Evolutionary conservation across 78 protist species (phyloP), one percentile per base, ranked within the genome.

Genomic region (Polysphondylium violaceum): DNA sequence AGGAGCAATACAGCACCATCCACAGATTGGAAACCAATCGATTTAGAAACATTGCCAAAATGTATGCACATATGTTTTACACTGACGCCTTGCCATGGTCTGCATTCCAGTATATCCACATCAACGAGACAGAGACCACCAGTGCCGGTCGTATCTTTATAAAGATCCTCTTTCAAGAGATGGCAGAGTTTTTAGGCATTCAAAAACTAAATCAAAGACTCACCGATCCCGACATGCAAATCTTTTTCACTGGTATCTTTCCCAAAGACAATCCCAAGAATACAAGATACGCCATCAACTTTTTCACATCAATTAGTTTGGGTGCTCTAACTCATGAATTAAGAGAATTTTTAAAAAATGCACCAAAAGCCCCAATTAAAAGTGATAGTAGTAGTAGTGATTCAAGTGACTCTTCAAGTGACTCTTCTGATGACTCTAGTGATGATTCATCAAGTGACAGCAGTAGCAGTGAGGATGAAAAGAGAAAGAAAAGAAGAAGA

Each of bases 211-310:
- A 55, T 33, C 79, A 50, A 21, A 75, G 97, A n/a, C 65, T 97
- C 27, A 56, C 19, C 60, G 98, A 97, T 51, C 87, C 88, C 23
- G 9, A 11, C 44, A 53, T 96, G 79, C 90, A 88, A 59, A 60
- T 3, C 2, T 47, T 35, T 59, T 83, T 88, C 55, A 40, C n/a
- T 23, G 88, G 91, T 29, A 65, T 96, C 14, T 92, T 98, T 59
- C 99, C 99, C 6, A 69, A 36, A 59, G 99, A 98, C 93, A 67
- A 91, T 71, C 97, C 98, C 9, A 74, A 79, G 64, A 89, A 97
- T 86, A 96, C 97, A 41, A 94, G 99, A 40, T 98, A 97, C 41
- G 94, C 99, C 21, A 98, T 98, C 98, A 98, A 98, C 88, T 99
- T 97, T 87, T 98, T 96, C 89, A 97, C 98, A 0, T 85, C 97